Evolutionary conservation across 2,329 filamentous ascomycete species (phyloP).

Genomic region (Didymosphaeria variabile): DNA sequence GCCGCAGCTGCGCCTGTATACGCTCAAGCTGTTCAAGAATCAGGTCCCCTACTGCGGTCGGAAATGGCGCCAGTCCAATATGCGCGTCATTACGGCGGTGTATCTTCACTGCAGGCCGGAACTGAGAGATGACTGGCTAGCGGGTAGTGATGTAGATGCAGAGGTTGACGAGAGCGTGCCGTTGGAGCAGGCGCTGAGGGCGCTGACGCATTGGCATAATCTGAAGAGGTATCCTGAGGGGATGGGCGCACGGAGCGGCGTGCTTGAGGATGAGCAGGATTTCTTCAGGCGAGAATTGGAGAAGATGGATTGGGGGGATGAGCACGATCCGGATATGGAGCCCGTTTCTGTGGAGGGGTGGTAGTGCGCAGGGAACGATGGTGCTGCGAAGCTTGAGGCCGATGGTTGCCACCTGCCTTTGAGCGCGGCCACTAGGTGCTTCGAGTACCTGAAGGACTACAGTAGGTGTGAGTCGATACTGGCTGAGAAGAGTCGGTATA

Average conservation of each 20-base stretch:
- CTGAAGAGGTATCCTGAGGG: constrained; percentile 81
- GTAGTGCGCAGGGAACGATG: constrained; percentile 23
- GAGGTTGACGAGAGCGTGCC: constrained; percentile 94
- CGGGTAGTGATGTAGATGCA: constrained; percentile 88
- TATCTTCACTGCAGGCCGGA: constrained; percentile 94
- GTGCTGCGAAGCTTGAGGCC: background rate
- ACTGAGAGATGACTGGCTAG: constrained; percentile 92
- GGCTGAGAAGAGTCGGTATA: no score
- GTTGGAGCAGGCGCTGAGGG: constrained; percentile 87
- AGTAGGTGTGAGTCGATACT: no score
- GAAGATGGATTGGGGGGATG: constrained; percentile 57
- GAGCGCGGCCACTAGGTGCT: no score
- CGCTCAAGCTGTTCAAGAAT: constrained; percentile 97
- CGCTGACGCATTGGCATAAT: constrained; percentile 95
- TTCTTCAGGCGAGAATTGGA: constrained; percentile 61
- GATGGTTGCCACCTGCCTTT: no score
- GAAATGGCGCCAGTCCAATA: constrained; percentile 98
- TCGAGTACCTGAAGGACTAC: background rate
- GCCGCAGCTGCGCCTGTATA: constrained; percentile 86
- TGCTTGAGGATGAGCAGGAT: constrained; percentile 56
- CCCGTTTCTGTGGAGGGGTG: constrained; percentile 36
- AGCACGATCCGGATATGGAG: constrained; percentile 38
- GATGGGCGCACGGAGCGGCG: constrained; percentile 63
- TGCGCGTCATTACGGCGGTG: constrained; percentile 97
- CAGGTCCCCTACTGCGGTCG: constrained; percentile 98